These are phyloP conservation scores for Trichophyton verrucosum DNA, from an alignment of 2,329 filamentous ascomycete genomes.

Conservation along the genomic window DNA sequence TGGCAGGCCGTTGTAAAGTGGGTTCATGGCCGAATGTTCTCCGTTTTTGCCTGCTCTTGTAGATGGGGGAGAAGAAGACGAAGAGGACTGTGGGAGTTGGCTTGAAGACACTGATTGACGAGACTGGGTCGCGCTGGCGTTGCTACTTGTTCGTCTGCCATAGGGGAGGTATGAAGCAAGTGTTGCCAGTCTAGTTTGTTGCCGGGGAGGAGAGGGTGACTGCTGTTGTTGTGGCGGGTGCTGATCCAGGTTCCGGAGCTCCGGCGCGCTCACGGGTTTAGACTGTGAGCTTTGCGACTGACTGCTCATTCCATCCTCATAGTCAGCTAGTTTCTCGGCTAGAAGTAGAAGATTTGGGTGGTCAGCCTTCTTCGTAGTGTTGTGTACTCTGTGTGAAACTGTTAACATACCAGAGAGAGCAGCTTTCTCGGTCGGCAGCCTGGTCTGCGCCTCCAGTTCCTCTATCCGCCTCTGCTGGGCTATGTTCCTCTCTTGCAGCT, in stretches of 20 bases:
- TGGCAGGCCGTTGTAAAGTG: constrained; percentile 5
- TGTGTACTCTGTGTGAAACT: neutral
- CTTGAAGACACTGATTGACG: constrained; percentile 16
- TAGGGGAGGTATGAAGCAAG: constrained; percentile 30
- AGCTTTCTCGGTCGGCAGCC: constrained; percentile 40
- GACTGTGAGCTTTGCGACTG: constrained; percentile 19
- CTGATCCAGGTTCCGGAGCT: constrained; percentile 16
- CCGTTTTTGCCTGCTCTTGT: constrained; percentile 9
- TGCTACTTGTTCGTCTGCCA: constrained; percentile 24
- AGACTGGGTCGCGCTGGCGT: constrained; percentile 17
- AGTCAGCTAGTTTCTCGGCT: constrained; percentile 49
- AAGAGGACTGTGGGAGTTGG: constrained; percentile 9
- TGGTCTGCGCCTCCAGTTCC: constrained; percentile 45
- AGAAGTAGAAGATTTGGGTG: constrained; percentile 7
- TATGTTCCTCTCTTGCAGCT: constrained; percentile 15
- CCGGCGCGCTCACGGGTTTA: constrained; percentile 8
- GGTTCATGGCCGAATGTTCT: constrained; percentile 8
- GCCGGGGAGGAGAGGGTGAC: constrained; percentile 16
- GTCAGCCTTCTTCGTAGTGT: neutral
- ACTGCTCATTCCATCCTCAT: constrained; percentile 49
- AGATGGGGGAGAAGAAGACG: constrained; percentile 12
- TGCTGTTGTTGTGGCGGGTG: constrained; percentile 13
- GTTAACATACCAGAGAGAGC: constrained; percentile 38
- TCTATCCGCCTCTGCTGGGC: constrained; percentile 32
- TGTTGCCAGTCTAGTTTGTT: constrained; percentile 27